A percentile compares a stretch with the other conserved stretches of the same genome.
Conservation (phyloP, 129 eudicot genomes). For the Artemisia tridentata region DNA sequence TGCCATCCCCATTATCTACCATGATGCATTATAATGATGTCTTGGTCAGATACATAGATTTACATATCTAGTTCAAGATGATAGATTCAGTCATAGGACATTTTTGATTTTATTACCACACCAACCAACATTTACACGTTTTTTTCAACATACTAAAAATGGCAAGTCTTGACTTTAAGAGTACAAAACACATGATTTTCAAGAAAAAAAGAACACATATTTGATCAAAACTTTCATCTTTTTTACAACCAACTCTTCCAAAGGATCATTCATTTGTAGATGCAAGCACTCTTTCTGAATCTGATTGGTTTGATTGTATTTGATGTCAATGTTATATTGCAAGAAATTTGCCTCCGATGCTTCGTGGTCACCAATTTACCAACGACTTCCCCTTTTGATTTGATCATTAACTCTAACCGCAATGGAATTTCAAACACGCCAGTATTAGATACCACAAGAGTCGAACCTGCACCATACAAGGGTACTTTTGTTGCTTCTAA, state of each 20-base stretch:
- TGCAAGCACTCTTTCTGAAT: slow-evolving; percentile 72
- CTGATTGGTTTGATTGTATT: slow-evolving; percentile 63
- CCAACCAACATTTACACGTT: slow-evolving; percentile 33
- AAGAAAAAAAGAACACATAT: slow-evolving; percentile 14
- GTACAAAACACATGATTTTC: slow-evolving; percentile 8
- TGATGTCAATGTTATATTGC: slow-evolving; percentile 59
- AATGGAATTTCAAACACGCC: slow-evolving; percentile 59
- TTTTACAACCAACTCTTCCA: slow-evolving; percentile 26
- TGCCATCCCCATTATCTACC: too few relatives aligned
- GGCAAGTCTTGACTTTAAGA: slow-evolving; percentile 18
- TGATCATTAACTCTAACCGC: slow-evolving; percentile 58
- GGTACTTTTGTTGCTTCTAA: slow-evolving; percentile 74
- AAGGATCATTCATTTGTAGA: slow-evolving; percentile 40
- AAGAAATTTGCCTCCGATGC: slow-evolving; percentile 52
- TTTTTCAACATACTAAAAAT: slow-evolving; percentile 24
- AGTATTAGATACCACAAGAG: slow-evolving; percentile 33
- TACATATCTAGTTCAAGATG: background rate
- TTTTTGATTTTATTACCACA: slow-evolving; percentile 25
- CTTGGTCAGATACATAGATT: too few relatives aligned
- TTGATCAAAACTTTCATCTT: slow-evolving; percentile 26
- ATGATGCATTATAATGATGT: background rate
- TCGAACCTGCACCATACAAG: slow-evolving; percentile 89
- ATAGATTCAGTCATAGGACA: slow-evolving; percentile 18
- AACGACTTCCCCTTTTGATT: slow-evolving; percentile 71
- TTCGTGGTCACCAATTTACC: slow-evolving; percentile 82